Evolutionary conservation across 345 rosid species (phyloP).

Genomic region (Rhizophora mangle): DNA sequence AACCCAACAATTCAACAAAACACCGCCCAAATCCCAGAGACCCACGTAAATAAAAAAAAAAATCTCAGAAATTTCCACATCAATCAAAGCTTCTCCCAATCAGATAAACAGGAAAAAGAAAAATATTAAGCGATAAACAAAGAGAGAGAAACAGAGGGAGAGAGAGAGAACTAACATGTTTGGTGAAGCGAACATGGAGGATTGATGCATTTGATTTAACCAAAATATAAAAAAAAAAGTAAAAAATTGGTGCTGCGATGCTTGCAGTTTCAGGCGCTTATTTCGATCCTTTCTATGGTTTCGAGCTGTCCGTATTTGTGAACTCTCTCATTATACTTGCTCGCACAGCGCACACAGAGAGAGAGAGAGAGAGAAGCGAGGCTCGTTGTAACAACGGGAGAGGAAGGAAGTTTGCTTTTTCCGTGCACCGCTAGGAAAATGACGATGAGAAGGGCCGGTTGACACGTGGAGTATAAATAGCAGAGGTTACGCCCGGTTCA

Average conservation of each 20-base stretch:
- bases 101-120: background rate
- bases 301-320: background rate
- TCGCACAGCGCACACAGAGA: background rate
- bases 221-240: background rate
- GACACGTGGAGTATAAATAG: background rate
- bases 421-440: background rate
- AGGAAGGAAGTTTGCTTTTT: background rate
- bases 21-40: background rate
- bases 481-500: constrained; percentile 3
- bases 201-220: background rate
- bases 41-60: background rate
- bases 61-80: too few species aligned
- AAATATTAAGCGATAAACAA: background rate
- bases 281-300: constrained; percentile 5
- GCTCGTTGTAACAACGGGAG: background rate
- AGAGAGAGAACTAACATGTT: constrained; percentile 9
- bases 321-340: background rate
- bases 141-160: background rate
- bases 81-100: background rate
- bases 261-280: constrained; percentile 2
- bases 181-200: constrained; percentile 14
- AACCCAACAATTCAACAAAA: constrained; percentile 4
- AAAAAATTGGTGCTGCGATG: background rate
- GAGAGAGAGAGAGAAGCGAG: too few species aligned
- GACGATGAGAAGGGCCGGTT: background rate